Evolutionary conservation across 1,139 yeast species (phyloP).

Genomic region (Suhomyces chickasaworum): DNA sequence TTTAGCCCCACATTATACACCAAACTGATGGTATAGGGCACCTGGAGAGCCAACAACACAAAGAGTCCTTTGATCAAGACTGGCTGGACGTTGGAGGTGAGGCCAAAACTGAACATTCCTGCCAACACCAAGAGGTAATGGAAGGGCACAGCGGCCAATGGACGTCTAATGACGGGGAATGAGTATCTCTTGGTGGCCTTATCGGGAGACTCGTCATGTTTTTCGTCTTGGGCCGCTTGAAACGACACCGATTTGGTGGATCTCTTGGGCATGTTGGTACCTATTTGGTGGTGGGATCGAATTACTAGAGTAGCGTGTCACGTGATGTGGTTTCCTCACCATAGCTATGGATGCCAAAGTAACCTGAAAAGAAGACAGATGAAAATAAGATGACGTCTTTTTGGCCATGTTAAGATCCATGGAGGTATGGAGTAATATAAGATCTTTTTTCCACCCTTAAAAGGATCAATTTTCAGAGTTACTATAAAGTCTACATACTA

Average conservation of each 20-base stretch:
- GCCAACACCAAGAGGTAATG: slow-evolving; percentile 47
- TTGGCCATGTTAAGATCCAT: too few species aligned
- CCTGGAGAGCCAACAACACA: slow-evolving; percentile 29
- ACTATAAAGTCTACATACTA: too few species aligned
- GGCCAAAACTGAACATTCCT: slow-evolving; percentile 37
- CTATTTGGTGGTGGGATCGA: not conserved
- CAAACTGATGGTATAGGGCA: slow-evolving; percentile 31
- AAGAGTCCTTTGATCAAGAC: slow-evolving; percentile 33
- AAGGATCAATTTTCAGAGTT: too few species aligned
- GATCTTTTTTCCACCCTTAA: too few species aligned
- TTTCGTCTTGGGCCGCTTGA: slow-evolving; percentile 4
- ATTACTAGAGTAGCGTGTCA: not conserved
- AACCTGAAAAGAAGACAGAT: too few species aligned
- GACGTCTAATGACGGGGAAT: slow-evolving; percentile 11
- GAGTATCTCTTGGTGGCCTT: not conserved
- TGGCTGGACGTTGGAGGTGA: slow-evolving; percentile 31
- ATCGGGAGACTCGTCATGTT: not conserved
- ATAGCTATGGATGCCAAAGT: too few species aligned
- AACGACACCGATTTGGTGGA: slow-evolving; percentile 20
- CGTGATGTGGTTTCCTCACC: too few species aligned
- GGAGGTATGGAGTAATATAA: too few species aligned
- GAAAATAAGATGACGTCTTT: too few species aligned
- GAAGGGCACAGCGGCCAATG: slow-evolving; percentile 39
- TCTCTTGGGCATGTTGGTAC: slow-evolving; percentile 14
- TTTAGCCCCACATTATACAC: slow-evolving; percentile 21